Percentiles rank a stretch among this genome's conserved stretches.
These are phyloP conservation scores for Thraustochytrium striatum DNA, from an alignment of 352 stramenopile species.

Conservation along the genomic window DNA sequence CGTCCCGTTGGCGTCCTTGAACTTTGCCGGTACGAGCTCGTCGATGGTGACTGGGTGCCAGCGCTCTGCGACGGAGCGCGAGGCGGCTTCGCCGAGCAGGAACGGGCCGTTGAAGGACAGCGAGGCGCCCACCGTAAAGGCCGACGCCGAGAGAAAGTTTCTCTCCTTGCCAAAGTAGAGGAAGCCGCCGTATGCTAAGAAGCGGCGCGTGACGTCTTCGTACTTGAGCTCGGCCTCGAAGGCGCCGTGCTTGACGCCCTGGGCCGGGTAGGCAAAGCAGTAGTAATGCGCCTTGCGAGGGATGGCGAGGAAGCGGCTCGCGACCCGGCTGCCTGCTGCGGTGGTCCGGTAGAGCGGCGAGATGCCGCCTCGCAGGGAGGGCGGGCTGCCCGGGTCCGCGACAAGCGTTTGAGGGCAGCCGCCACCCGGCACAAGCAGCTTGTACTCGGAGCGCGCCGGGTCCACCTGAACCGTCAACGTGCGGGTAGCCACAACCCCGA, in stretches of 20 bases:
- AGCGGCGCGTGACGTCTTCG: background rate
- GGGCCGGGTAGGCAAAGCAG: background rate
- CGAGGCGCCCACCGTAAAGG: background rate
- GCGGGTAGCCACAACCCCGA: too few species aligned
- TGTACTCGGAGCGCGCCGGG: too few species aligned
- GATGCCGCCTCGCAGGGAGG: background rate
- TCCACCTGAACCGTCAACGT: too few species aligned
- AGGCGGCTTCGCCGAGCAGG: background rate
- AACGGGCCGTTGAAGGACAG: conserved; percentile 33
- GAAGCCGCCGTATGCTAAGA: conserved; percentile 1
- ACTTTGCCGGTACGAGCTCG: background rate
- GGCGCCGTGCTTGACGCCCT: background rate
- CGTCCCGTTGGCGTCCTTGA: background rate
- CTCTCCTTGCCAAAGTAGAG: conserved; percentile 13
- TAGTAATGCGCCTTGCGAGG: background rate
- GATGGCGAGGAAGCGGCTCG: background rate
- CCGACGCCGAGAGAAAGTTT: background rate
- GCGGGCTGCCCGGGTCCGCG: background rate
- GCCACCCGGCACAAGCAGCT: too few species aligned
- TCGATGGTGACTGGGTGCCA: background rate
- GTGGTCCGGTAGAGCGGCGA: background rate
- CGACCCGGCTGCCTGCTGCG: background rate
- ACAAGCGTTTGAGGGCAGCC: background rate
- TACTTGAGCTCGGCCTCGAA: background rate
- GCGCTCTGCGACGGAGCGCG: background rate